phyloP scores from a whole-genome alignment of 2,329 filamentous ascomycete species.

The Aspergillus glaucus region DNA sequence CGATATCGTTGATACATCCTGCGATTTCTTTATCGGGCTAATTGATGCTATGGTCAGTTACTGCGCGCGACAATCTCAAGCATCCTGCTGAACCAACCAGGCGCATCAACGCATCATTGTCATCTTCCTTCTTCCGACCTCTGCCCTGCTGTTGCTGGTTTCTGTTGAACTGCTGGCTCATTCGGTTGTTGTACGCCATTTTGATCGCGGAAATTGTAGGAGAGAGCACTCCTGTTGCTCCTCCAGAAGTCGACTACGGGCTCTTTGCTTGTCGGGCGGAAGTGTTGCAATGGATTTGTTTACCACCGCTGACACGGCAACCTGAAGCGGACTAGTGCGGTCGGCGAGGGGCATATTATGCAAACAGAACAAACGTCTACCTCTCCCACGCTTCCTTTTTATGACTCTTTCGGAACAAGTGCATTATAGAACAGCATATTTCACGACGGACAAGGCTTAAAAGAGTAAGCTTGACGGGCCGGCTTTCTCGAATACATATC shows the following conservation, averaged over 20 bases:
- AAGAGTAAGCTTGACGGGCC: neutral
- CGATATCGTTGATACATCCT: slow-evolving; percentile 94
- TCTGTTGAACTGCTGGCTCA: slow-evolving; percentile 48
- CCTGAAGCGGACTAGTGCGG: slow-evolving; percentile 24
- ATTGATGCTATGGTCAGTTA: slow-evolving; percentile 6
- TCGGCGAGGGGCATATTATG: slow-evolving; percentile 22
- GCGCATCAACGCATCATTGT: slow-evolving; percentile 53
- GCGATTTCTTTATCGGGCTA: slow-evolving; percentile 74
- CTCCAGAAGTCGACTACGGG: neutral
- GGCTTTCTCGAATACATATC: neutral
- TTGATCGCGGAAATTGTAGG: slow-evolving; percentile 3
- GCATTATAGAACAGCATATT: neutral
- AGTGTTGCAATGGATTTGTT: slow-evolving; percentile 27
- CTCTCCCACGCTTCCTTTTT: slow-evolving; percentile 14
- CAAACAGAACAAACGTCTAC: slow-evolving; percentile 34
- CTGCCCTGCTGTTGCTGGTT: slow-evolving; percentile 42
- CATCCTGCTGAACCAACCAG: slow-evolving; percentile 37
- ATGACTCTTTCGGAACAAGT: slow-evolving; percentile 17
- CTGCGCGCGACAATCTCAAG: neutral
- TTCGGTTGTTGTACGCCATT: slow-evolving; percentile 48
- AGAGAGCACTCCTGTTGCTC: neutral
- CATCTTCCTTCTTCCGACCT: slow-evolving; percentile 51
- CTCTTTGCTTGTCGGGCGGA: neutral
- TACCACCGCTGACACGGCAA: slow-evolving; percentile 24
- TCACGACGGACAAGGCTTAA: neutral